phyloP scores from a whole-genome alignment of 257 asterid species.

The Leonotis leonurus region DNA sequence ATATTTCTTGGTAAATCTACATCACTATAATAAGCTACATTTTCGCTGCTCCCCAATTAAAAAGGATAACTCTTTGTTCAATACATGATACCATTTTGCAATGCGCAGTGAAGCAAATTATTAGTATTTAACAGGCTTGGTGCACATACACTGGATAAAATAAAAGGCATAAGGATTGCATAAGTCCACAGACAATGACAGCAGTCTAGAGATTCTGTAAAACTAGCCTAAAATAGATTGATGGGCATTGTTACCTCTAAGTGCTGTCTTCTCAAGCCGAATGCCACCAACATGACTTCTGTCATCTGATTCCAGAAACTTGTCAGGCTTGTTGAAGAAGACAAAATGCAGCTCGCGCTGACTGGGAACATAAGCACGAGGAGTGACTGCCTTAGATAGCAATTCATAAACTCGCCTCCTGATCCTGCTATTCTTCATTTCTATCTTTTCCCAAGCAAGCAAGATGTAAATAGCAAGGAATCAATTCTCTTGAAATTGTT shows the following conservation, averaged over 20 bases:
- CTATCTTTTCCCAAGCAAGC: constrained; percentile 57
- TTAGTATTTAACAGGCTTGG: not conserved
- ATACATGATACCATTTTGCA: not conserved
- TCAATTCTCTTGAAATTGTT: constrained; percentile 1
- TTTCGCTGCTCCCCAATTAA: too few relatives aligned
- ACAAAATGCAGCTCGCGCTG: constrained; percentile 79
- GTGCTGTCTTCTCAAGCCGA: constrained; percentile 66
- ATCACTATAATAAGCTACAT: not conserved
- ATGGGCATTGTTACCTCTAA: constrained; percentile 41
- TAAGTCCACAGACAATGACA: not conserved
- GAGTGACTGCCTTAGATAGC: constrained; percentile 64
- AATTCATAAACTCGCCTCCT: constrained; percentile 79
- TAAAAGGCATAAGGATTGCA: not conserved
- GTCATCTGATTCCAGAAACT: constrained; percentile 48
- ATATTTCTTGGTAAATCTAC: not conserved
- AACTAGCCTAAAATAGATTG: not conserved
- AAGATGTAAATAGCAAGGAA: constrained; percentile 8
- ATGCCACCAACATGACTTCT: constrained; percentile 52
- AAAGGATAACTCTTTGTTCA: not conserved
- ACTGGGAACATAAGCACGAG: constrained; percentile 28
- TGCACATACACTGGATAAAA: not conserved
- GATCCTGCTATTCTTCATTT: constrained; percentile 73
- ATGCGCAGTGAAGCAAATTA: not conserved
- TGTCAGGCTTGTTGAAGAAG: constrained; percentile 78
- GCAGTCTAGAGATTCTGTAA: not conserved